Percentiles rank a stretch among this genome's conserved stretches.
Evolutionary conservation across 352 stramenopile species (phyloP).

Genomic region (Phytophthora meadii): DNA sequence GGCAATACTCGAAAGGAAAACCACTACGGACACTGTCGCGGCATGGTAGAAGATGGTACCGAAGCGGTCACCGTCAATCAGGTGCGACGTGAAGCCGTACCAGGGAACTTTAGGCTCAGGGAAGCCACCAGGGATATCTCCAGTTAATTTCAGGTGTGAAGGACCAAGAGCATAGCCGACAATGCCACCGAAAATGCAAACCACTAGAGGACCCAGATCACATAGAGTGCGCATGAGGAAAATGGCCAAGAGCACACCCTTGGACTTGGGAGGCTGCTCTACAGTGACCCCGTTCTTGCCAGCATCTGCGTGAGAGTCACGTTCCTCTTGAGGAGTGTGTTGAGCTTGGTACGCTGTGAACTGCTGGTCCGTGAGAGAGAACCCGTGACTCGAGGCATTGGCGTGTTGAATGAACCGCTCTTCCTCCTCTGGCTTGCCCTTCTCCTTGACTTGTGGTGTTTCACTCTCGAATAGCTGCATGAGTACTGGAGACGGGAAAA

Average conservation of each 20-base stretch:
- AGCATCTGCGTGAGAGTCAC: constrained; percentile 7
- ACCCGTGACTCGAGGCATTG: constrained; percentile 14
- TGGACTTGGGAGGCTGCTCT: constrained; percentile 7
- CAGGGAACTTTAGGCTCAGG: constrained; percentile 22
- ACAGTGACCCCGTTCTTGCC: constrained; percentile 1
- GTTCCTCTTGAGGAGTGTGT: constrained; percentile 18
- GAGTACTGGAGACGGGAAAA: constrained; percentile 18
- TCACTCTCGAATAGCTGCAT: constrained; percentile 26
- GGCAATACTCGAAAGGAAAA: constrained; percentile 31
- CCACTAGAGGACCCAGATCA: constrained; percentile 20
- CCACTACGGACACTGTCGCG: constrained; percentile 18
- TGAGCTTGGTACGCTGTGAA: constrained; percentile 22
- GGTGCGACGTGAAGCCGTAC: constrained; percentile 25
- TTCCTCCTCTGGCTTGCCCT: constrained; percentile 15
- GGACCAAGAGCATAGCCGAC: constrained; percentile 20
- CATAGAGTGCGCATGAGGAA: constrained; percentile 27
- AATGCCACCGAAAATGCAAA: constrained; percentile 29
- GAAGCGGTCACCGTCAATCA: constrained; percentile 23
- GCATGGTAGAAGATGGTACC: constrained; percentile 27
- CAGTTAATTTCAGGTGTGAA: constrained; percentile 23
- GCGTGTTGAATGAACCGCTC: constrained; percentile 10
- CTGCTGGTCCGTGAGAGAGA: constrained; percentile 22
- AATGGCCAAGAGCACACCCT: constrained; percentile 7
- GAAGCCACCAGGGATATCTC: constrained; percentile 24
- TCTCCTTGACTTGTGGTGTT: constrained; percentile 6